Evolutionary conservation across 768 basidiomycete genomes (phyloP).

Genomic region (Rhizopogon roseolus): DNA sequence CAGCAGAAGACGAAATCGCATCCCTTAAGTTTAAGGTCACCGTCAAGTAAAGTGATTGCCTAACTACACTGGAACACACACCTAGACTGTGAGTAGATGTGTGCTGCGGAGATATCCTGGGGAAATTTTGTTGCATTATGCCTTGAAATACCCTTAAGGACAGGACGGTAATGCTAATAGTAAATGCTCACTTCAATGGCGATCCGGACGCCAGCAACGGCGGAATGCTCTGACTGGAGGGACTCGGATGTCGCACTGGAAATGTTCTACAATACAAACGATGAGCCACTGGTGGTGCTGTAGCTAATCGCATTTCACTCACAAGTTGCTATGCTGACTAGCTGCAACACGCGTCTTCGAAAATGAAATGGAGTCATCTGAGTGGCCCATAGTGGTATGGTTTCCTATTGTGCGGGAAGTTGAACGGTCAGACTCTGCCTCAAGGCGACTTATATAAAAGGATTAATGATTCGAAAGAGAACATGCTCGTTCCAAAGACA

Average conservation of each 20-base stretch:
- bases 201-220: neutral
- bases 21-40: neutral
- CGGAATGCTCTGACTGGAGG: neutral
- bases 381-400: neutral
- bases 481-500: no score
- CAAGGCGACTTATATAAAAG: no score
- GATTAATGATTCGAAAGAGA: no score
- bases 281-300: neutral
- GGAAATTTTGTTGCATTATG: neutral
- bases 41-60: neutral
- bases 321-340: neutral
- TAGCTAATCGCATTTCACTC: neutral
- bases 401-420: no score
- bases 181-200: neutral
- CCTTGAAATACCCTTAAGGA: neutral
- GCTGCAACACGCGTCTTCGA: neutral
- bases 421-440: no score
- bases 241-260: neutral
- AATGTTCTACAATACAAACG: neutral
- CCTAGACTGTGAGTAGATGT: neutral
- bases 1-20: neutral
- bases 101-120: no score
- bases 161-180: no score
- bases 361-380: neutral
- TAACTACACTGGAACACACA: neutral